phyloP scores from a whole-genome alignment of 306 rosid species.

The Cucumis sativus region DNA sequence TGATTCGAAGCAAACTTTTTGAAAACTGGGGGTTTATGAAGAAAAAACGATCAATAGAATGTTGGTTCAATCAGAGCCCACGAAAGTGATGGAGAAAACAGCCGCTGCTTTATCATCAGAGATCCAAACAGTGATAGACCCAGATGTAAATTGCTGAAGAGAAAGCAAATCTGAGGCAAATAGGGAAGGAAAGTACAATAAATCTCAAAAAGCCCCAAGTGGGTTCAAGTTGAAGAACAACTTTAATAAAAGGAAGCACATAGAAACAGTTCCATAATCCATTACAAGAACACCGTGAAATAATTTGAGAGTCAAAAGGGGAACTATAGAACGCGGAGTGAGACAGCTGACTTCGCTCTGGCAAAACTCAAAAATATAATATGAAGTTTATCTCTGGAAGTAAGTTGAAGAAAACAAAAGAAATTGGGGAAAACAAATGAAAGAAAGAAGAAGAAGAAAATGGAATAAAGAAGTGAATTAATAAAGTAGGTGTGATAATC shows the following conservation, averaged over 20 bases:
- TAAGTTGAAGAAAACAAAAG: background rate
- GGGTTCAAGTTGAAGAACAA: slow-evolving; percentile 22
- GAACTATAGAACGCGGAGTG: background rate
- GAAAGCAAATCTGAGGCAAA: slow-evolving; percentile 7
- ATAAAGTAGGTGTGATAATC: background rate
- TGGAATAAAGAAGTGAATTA: background rate
- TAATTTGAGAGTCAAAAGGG: slow-evolving; percentile 1
- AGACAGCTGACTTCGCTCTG: slow-evolving; percentile 12
- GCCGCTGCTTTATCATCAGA: background rate
- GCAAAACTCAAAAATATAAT: background rate
- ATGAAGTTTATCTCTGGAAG: background rate
- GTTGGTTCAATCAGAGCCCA: slow-evolving; percentile 9
- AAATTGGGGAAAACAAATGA: background rate
- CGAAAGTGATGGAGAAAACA: slow-evolving; percentile 5
- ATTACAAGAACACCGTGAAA: background rate
- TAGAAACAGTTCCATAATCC: slow-evolving; percentile 8
- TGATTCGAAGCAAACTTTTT: background rate
- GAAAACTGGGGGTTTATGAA: slow-evolving; percentile 11
- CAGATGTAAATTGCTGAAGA: slow-evolving; percentile 6
- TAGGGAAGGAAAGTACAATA: slow-evolving; percentile 2
- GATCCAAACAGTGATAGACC: slow-evolving; percentile 9
- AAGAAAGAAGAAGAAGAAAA: too few relatives aligned
- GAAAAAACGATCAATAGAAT: background rate
- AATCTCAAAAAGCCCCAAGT: slow-evolving; percentile 12
- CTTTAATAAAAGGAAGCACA: slow-evolving; percentile 6